Percentiles rank a stretch among this genome's conserved stretches.
These are phyloP conservation scores for Escovopsis sp. DNA, from an alignment of 2,329 filamentous ascomycete genomes.

Conservation along the genomic window DNA sequence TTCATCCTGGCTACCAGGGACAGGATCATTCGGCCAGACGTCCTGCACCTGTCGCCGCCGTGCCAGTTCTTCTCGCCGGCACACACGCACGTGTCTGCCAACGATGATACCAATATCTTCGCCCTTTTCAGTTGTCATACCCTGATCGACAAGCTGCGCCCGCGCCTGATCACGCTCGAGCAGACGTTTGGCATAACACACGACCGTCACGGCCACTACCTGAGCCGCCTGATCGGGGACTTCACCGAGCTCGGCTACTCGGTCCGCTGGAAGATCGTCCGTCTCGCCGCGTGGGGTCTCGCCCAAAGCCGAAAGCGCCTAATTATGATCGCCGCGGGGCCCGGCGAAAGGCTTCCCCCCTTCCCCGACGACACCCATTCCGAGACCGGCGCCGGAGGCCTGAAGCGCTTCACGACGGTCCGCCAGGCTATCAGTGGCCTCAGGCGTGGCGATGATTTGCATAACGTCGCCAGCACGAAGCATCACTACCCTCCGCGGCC, in stretches of 20 bases:
- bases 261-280: conserved; percentile 50
- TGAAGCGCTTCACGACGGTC: conserved; percentile 30
- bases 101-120: conserved; percentile 57
- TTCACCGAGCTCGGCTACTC: conserved; percentile 55
- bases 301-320: conserved; percentile 36
- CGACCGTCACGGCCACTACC: conserved; percentile 36
- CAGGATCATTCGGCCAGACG: conserved; percentile 36
- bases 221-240: conserved; percentile 45
- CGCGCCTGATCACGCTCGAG: conserved; percentile 62
- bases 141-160: conserved; percentile 42
- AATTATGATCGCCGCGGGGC: conserved; percentile 44
- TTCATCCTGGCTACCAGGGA: conserved; percentile 26
- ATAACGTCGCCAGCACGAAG: conserved; percentile 20
- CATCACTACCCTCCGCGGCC: conserved; percentile 15
- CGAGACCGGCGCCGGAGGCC: conserved; percentile 18
- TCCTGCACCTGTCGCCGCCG: conserved; percentile 62
- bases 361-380: conserved; percentile 51
- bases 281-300: conserved; percentile 34
- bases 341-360: conserved; percentile 53
- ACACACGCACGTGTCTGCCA: conserved; percentile 51
- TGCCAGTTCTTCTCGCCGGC: conserved; percentile 65
- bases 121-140: conserved; percentile 37
- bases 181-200: conserved; percentile 57
- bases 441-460: conserved; percentile 19
- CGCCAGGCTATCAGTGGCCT: conserved; percentile 25